Conservation (phyloP, 2,329 filamentous ascomycete genomes). For the Cladosporium sp. region DNA sequence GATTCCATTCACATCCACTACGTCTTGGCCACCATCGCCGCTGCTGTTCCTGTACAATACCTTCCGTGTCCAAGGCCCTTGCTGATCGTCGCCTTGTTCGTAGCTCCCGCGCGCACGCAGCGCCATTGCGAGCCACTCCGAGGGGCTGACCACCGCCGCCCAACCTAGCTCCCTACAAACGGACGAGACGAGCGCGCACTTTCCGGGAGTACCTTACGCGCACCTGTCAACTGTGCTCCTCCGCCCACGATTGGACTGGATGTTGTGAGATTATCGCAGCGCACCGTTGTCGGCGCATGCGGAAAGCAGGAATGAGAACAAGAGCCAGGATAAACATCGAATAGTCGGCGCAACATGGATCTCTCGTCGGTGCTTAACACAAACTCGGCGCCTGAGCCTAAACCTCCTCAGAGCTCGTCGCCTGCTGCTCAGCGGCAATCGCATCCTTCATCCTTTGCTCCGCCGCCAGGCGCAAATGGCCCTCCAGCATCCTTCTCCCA, state of each 20-base stretch:
- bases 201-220: too few relatives aligned
- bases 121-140: too few relatives aligned
- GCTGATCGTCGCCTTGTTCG: too few relatives aligned
- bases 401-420: conserved; percentile 17
- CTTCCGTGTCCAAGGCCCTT: too few relatives aligned
- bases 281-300: conserved; percentile 4
- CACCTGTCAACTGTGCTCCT: too few relatives aligned
- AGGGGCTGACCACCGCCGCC: too few relatives aligned
- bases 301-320: conserved; percentile 1
- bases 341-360: conserved; percentile 23
- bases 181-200: too few relatives aligned
- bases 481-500: conserved; percentile 12
- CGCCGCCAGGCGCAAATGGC: conserved; percentile 13
- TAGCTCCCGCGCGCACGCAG: too few relatives aligned
- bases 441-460: conserved; percentile 9
- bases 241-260: background rate
- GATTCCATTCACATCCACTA: too few relatives aligned
- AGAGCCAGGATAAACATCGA: conserved; percentile 4
- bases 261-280: background rate
- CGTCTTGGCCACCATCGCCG: too few relatives aligned
- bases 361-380: conserved; percentile 28
- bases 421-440: conserved; percentile 14
- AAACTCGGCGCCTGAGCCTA: conserved; percentile 21
- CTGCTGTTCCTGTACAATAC: too few relatives aligned
- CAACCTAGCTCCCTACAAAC: too few relatives aligned